Percentiles rank a stretch among this genome's conserved stretches.
phyloP scores from a whole-genome alignment of 805 yeast species.

The Kuraishia hungarica region DNA sequence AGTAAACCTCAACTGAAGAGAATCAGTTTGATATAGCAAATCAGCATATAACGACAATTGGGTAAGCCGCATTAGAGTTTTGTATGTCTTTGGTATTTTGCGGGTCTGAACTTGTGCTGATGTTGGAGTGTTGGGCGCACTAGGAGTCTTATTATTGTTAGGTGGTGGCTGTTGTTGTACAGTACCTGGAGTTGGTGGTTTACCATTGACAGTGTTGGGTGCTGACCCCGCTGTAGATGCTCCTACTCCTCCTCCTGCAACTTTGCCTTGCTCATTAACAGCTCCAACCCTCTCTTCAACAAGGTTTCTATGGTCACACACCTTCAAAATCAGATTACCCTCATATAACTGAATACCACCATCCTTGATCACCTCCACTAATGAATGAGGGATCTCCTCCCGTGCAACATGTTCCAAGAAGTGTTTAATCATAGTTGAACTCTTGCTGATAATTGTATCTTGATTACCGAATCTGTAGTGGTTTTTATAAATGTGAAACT shows the following conservation, averaged over 20 bases:
- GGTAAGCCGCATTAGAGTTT: constrained; percentile 74
- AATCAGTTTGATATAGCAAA: constrained; percentile 74
- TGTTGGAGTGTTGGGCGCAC: not conserved
- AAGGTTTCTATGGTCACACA: constrained; percentile 72
- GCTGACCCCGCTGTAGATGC: no score
- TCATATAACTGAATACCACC: constrained; percentile 80
- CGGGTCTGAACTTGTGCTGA: constrained; percentile 7
- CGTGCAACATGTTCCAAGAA: constrained; percentile 72
- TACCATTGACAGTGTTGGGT: not conserved
- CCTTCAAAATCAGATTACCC: constrained; percentile 79
- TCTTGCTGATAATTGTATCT: constrained; percentile 79
- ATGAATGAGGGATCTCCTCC: constrained; percentile 82
- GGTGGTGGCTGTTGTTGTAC: not conserved
- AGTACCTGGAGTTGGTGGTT: not conserved
- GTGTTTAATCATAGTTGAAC: constrained; percentile 67
- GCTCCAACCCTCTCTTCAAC: constrained; percentile 9
- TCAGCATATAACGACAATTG: constrained; percentile 80
- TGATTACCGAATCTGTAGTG: constrained; percentile 87
- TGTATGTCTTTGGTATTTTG: constrained; percentile 60
- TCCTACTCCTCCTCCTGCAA: no score
- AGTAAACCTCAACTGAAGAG: constrained; percentile 62
- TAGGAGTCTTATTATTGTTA: not conserved
- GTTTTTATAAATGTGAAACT: constrained; percentile 84
- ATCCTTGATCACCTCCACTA: constrained; percentile 83
- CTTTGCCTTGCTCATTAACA: not conserved